phyloP scores from a whole-genome alignment of 305 asterid genomes.

The Fraxinus baroniana region DNA sequence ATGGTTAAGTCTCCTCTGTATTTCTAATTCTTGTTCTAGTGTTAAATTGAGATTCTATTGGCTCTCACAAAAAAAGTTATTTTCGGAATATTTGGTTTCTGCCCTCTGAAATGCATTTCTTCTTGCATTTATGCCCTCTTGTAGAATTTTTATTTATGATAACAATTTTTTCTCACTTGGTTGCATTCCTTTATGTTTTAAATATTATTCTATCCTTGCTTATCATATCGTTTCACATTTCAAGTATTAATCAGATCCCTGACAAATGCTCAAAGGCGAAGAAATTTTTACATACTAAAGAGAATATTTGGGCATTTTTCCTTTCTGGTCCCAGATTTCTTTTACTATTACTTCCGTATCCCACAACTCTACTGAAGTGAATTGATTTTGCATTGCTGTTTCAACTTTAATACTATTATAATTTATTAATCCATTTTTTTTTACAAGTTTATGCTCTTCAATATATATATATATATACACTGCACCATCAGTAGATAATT shows the following conservation, averaged over 20 bases:
- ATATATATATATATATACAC: not conserved
- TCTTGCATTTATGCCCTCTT: not conserved
- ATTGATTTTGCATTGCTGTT: not conserved
- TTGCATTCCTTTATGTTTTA: not conserved
- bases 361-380: not conserved
- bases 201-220: not conserved
- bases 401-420: not conserved
- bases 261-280: not conserved
- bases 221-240: not conserved
- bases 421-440: not conserved
- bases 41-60: not conserved
- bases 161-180: not conserved
- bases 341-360: not conserved
- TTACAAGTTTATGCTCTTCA: not conserved
- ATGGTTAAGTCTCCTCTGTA: not conserved
- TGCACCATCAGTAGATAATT: not conserved
- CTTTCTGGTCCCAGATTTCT: not conserved
- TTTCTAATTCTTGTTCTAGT: not conserved
- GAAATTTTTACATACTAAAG: not conserved
- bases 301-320: not conserved
- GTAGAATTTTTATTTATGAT: not conserved
- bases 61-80: not conserved
- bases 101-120: not conserved
- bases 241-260: not conserved
- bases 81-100: not conserved